Evolutionary conservation across 2,329 filamentous ascomycete species (phyloP), one percentile per base, ranked within the genome.

Genomic region (Bipolaris victoriae): DNA sequence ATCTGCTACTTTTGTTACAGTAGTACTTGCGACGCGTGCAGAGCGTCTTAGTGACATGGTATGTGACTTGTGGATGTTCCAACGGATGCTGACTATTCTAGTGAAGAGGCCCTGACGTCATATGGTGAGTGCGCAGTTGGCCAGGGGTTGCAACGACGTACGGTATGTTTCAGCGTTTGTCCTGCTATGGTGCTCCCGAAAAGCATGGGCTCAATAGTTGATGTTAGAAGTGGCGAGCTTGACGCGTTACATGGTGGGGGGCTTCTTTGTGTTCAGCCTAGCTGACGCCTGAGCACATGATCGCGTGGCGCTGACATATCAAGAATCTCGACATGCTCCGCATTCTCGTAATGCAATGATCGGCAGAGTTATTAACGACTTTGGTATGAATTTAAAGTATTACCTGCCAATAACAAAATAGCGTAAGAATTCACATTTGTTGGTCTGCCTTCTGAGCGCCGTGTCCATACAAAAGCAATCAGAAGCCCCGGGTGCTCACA

Each of bases 21-120:
- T 67, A 45, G 66, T 69, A 13, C 73, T 70, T 47, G 74, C 76
- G 31, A 83, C 75, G 43, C 83, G 79, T 40, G 80, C 73, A 44
- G 83, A 86, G 52, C 83, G 81, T 61, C 84, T 73, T 10, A 84
- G 72, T 37, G 82, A 80, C 83, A 86, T 85, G 47, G 20, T 72
- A 60, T 60, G 29, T 24, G 9, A 48, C 29, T 15, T 56, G 18
- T 39, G 26, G 10, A 41, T 6, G 35, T 20, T 39, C 33, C 46
- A 39, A 26, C 22, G 49, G 49, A 24, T 13, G 36, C n/a, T 46
- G 7, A 31, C 3, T 16, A 22, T 51, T 49, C 40, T 59, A 24
- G 24, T 56, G 31, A 54, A 48, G 35, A 47, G 29, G 46, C 43
- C 52, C 67, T 70, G 63, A 68, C 67, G 66, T 70, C 67, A 68